Conservation (phyloP, 139 green algal genomes). For the Chlamydomonas sphaeroides region DNA sequence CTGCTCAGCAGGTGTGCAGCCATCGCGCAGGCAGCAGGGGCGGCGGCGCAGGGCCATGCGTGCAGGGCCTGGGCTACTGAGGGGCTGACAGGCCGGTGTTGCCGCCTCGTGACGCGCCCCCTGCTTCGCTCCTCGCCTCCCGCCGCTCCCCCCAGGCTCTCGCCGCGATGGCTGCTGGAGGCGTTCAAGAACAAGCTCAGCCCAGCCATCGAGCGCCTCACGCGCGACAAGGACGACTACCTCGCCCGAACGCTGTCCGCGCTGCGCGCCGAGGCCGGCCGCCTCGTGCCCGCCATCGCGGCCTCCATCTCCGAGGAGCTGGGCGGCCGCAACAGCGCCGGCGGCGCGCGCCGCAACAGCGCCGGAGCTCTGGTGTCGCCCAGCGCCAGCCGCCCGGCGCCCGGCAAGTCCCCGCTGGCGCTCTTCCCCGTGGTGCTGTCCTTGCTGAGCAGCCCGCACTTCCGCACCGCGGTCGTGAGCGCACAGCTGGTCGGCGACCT, state of each 20-base stretch:
- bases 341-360: not conserved
- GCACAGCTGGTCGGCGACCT: slow-evolving; percentile 64
- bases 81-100: no score
- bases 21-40: no score
- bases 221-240: slow-evolving; percentile 76
- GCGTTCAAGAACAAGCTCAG: slow-evolving; percentile 70
- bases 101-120: not conserved
- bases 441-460: slow-evolving; percentile 69
- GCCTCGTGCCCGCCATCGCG: slow-evolving; percentile 59
- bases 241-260: slow-evolving; percentile 54
- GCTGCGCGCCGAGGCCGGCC: slow-evolving; percentile 59
- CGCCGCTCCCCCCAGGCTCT: slow-evolving; percentile 54
- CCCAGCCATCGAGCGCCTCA: slow-evolving; percentile 66
- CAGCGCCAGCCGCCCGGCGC: slow-evolving; percentile 15
- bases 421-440: slow-evolving; percentile 70
- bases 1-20: slow-evolving; percentile 66
- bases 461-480: slow-evolving; percentile 61
- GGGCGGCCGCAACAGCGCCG: slow-evolving; percentile 2
- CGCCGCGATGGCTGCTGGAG: slow-evolving; percentile 63
- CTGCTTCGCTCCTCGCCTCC: no score
- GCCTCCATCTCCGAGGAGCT: slow-evolving; percentile 50
- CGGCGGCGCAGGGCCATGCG: no score
- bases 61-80: no score
- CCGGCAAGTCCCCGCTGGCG: slow-evolving; percentile 44
- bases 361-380: slow-evolving; percentile 39